Conservation (phyloP, 306 rosid genomes). For the Quercus ilex region DNA sequence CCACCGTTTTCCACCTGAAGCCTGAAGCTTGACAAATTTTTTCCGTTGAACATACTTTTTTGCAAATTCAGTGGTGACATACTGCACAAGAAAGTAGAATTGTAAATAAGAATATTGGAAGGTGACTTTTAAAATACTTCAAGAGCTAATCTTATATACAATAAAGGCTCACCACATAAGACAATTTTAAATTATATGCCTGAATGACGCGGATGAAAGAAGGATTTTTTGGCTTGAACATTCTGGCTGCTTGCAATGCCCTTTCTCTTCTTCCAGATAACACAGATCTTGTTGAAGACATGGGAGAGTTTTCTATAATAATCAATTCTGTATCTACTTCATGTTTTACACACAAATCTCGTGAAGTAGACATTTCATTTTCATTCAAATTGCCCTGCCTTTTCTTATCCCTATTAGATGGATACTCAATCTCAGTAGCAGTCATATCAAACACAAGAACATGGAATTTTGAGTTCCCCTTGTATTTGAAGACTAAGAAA, state of each 20-base stretch:
- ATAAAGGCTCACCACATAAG: conserved; percentile 13
- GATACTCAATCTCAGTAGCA: conserved; percentile 23
- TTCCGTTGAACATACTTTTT: not conserved
- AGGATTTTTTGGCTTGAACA: not conserved
- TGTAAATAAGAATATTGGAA: too few species aligned
- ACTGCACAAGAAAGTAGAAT: not conserved
- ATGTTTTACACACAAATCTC: not conserved
- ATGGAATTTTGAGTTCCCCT: conserved; percentile 15
- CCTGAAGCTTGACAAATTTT: not conserved
- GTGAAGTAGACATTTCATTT: not conserved
- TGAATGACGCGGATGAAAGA: not conserved
- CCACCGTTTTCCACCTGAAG: not conserved
- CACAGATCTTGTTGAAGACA: not conserved
- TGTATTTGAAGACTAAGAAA: conserved; percentile 20
- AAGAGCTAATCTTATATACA: not conserved
- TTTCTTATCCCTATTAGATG: not conserved
- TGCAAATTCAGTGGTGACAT: conserved; percentile 2
- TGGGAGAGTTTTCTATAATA: too few species aligned
- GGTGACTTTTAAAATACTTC: not conserved
- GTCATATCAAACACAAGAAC: conserved; percentile 10
- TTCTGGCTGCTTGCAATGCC: not conserved
- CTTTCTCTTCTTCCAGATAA: not conserved
- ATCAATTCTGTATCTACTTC: not conserved
- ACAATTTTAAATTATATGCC: not conserved
- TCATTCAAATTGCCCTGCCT: not conserved